Base-by-base conservation (phyloP, 441 rosid genomes). In the Omphalea diandra region DNA sequence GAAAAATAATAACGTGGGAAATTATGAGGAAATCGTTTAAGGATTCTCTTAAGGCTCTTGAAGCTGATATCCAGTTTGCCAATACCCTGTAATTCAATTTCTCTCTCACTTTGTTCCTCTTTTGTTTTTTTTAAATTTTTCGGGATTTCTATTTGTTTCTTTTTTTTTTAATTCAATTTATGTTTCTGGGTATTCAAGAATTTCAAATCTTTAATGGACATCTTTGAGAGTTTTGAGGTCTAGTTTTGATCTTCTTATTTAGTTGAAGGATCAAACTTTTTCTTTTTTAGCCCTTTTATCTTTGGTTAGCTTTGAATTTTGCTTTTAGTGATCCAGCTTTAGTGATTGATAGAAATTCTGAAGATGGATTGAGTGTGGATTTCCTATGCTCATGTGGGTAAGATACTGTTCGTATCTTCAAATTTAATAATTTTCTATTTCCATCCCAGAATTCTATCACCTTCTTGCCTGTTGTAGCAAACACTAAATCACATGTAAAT, bases 21-120 rank as follows among this genome's bases (percentile, higher is more conserved):
- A 41, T n/a, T n/a, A 94, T 94, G 98, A 73, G 97, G 84, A 94
- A 94, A 78, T 94, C 91, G 57, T 92, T 92, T 69, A 94, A 90
- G 85, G 98, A 94, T 82, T 92, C 99, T 58, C 89, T 92, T 22
- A 94, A 94, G 80, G 94, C 97, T 65, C 97, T 94, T 49, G 97
- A 94, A 86, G 98, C 99, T 77, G 99, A 94, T 87, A 94, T 94
- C 47, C 99, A 94, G 79, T 89, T 88, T 67, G 99, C 99, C 75
- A 94, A 94, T 75, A 87, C 97, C 64, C 82, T 94, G 99, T 94
- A 86, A 79, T 47, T 69, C 32, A 24, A 12, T 44, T 26, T 71
- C 7, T 35, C 10, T 44, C 70, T 12, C 22, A 65, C 9, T 63
- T 58, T 61, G 4, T 40, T 22, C 33, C 15, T 22, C 9, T 60